These are phyloP conservation scores for Plenodomus lindquistii DNA, from an alignment of 2,329 filamentous ascomycete genomes.

Conservation along the genomic window DNA sequence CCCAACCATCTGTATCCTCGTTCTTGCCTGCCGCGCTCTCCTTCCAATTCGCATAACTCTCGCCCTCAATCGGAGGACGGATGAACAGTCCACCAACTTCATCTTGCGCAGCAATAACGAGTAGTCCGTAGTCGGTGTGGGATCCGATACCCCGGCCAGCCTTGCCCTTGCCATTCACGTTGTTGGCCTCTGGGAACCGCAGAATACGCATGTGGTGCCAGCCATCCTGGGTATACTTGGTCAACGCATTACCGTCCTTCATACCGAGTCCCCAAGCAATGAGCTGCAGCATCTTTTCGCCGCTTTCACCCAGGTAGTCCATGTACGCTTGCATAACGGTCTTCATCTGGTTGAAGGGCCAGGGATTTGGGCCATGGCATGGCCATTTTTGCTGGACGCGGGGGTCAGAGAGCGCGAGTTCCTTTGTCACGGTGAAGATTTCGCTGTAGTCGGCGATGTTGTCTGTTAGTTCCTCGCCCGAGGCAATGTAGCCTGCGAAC, in stretches of 20 bases:
- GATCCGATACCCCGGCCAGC: constrained; percentile 56
- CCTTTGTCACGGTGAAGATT: constrained; percentile 58
- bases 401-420: constrained; percentile 46
- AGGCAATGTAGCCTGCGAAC: constrained; percentile 56
- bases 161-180: constrained; percentile 55
- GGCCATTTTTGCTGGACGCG: constrained; percentile 52
- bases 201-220: constrained; percentile 58
- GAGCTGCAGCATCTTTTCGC: constrained; percentile 53
- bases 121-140: constrained; percentile 58
- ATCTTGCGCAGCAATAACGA: constrained; percentile 57
- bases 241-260: constrained; percentile 45
- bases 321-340: constrained; percentile 49
- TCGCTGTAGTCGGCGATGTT: constrained; percentile 58
- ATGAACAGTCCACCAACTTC: constrained; percentile 58
- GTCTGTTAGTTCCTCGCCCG: constrained; percentile 47
- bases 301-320: constrained; percentile 46
- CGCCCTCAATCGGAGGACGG: constrained; percentile 48
- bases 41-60: constrained; percentile 53
- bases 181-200: constrained; percentile 44
- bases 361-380: constrained; percentile 56
- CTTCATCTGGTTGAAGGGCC: constrained; percentile 51
- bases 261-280: constrained; percentile 52
- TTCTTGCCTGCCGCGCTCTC: constrained; percentile 50
- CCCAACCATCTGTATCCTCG: constrained; percentile 53
- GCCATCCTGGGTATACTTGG: constrained; percentile 51